Evolutionary conservation across 176 grass and related monocot genomes (phyloP).

Genomic region (Bromus sterilis): DNA sequence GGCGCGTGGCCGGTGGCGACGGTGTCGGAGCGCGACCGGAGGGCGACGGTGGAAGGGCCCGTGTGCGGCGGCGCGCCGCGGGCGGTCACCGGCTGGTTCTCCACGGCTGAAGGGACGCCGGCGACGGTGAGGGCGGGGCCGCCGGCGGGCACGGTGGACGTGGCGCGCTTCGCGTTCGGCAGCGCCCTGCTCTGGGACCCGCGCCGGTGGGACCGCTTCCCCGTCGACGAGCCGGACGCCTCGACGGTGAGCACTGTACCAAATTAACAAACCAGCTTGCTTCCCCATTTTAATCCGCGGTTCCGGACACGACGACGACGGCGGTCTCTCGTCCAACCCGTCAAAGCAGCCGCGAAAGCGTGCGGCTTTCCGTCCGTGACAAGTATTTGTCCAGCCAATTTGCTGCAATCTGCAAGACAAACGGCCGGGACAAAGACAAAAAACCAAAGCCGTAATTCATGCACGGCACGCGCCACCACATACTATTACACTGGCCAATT

Average conservation of each 20-base stretch:
- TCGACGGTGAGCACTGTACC: slow-evolving; percentile 17
- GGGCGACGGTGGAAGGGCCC: slow-evolving; percentile 55
- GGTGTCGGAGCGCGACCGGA: slow-evolving; percentile 48
- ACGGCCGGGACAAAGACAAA: neutral
- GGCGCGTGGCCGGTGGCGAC: slow-evolving; percentile 75
- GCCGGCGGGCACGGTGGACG: neutral
- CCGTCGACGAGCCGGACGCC: slow-evolving; percentile 49
- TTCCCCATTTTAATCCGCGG: neutral
- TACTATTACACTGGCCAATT: too few relatives aligned
- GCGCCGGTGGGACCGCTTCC: slow-evolving; percentile 47
- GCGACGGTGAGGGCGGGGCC: neutral
- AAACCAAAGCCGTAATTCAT: neutral
- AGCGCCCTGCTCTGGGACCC: slow-evolving; percentile 24
- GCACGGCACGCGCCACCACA: neutral
- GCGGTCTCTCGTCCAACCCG: neutral
- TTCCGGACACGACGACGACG: neutral
- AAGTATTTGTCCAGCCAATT: too few relatives aligned
- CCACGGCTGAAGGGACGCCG: neutral
- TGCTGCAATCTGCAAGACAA: neutral
- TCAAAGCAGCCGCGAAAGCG: neutral
- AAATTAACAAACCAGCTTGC: neutral
- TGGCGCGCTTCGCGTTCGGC: slow-evolving; percentile 53
- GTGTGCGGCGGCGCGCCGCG: slow-evolving; percentile 22
- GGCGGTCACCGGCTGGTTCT: slow-evolving; percentile 47
- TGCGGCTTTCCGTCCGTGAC: neutral